Evolutionary conservation across 805 yeast species (phyloP).

Genomic region (Saccharomycopsis sp.): DNA sequence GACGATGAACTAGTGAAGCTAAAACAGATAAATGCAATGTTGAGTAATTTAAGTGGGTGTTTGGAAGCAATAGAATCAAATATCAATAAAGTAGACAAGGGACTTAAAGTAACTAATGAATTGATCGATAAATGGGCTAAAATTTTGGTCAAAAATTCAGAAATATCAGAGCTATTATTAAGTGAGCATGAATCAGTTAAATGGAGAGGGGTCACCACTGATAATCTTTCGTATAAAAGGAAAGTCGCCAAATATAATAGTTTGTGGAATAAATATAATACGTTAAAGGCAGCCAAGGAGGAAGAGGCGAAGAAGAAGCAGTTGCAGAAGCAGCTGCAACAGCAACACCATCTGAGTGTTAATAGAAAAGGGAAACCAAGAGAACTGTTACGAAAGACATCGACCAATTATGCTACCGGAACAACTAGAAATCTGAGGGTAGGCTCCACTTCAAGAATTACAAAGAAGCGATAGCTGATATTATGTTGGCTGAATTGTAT

Average conservation of each 20-base stretch:
- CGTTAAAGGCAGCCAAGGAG: slow-evolving; percentile 13
- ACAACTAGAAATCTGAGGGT: not conserved
- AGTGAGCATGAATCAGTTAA: slow-evolving; percentile 9
- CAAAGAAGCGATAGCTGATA: too few relatives aligned
- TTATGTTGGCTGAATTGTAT: not conserved
- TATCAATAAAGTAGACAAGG: slow-evolving; percentile 15
- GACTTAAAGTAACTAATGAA: slow-evolving; percentile 16
- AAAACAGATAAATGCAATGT: slow-evolving; percentile 5
- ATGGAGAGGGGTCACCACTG: slow-evolving; percentile 19
- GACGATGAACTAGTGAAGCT: slow-evolving; percentile 12
- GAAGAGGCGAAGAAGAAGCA: slow-evolving; percentile 5
- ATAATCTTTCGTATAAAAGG: slow-evolving; percentile 5
- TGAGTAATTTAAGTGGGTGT: slow-evolving; percentile 1
- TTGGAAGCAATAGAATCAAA: slow-evolving; percentile 5
- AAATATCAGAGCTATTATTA: slow-evolving; percentile 16
- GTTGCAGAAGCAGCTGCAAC: slow-evolving; percentile 6
- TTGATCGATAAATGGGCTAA: slow-evolving; percentile 21
- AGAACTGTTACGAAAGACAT: not conserved
- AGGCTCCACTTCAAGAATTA: too few relatives aligned
- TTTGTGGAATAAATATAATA: slow-evolving; percentile 11
- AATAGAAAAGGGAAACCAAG: not conserved
- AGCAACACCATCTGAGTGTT: not conserved
- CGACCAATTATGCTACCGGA: not conserved
- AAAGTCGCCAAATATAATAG: slow-evolving; percentile 10
- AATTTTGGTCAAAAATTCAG: slow-evolving; percentile 17